Base-by-base conservation (phyloP, 768 basidiomycete species). In the Suillus discolor region DNA sequence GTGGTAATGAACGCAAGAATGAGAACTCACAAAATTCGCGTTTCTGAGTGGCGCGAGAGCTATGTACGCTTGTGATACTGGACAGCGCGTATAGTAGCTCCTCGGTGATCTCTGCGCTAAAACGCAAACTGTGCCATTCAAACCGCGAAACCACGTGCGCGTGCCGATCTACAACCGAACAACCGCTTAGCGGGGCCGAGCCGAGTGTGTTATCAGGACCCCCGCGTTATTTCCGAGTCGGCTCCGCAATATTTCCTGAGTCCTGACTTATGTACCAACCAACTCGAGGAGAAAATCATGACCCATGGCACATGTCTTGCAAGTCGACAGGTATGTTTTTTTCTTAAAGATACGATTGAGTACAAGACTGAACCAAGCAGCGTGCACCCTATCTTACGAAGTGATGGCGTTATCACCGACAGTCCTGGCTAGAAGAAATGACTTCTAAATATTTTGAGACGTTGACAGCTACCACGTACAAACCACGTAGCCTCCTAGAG, bases 1-100 rank as follows among this genome's bases (percentile, higher is more conserved):
- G 11, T 6, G 2, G 39, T 3, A 11, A 25, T 9, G 12, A 42
- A 12, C 31, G 6, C 0, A 6, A 13, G 36, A 18, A 25, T 20
- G 11, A 28, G 15, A 20, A 31, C 59, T 31, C 28, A 60, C 59
- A 8, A 13, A 31, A n/a, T 42, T 28, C 59, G 59, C 28, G 59
- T 60, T 42, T 28, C 36, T 49, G n/a, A 18, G 62, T 20, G 42
- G 12, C 53, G 38, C 51, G 51, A 49, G 53, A 54, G 63, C 57
- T 38, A 42, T 16, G 53, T 28, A 65, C 51, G 42, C 28, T 59
- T 18, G 57, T 59, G 8, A 39, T 59, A 11, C 18, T 60, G 5
- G 39, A 60, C 59, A 42, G 41, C 59, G 41, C 59, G 59, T 42
- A 31, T 60, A 11, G 11, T 6, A 20, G 18, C 25, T 42, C 28